These are phyloP conservation scores for Hordeum pubiflorum DNA, from an alignment of 202 grass and related monocot genomes.

Conservation along the genomic window DNA sequence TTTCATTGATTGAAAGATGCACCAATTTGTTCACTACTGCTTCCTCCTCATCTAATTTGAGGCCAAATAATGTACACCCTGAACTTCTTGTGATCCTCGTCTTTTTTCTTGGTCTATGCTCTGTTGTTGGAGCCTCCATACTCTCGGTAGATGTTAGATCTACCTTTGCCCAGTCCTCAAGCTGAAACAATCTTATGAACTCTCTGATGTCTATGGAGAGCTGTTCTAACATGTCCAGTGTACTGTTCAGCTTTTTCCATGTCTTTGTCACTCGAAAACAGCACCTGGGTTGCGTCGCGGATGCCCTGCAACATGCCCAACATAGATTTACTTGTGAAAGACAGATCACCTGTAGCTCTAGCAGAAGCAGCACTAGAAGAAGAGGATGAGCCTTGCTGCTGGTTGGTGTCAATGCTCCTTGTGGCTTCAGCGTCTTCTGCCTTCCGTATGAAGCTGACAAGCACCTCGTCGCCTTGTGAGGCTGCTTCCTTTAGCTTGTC, in stretches of 20 bases:
- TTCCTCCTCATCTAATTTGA: not conserved
- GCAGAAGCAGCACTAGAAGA: not conserved
- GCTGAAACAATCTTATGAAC: slow-evolving; percentile 22
- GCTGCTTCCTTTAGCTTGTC: slow-evolving; percentile 25
- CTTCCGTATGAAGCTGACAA: not conserved
- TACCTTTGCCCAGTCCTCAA: not conserved
- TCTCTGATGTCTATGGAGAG: not conserved
- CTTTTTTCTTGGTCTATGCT: not conserved
- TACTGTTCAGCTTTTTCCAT: not conserved
- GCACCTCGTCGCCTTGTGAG: slow-evolving; percentile 3
- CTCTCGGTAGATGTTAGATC: not conserved
- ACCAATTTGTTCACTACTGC: not conserved
- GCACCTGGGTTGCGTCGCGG: too few species aligned
- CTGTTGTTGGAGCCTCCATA: not conserved
- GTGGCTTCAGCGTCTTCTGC: not conserved
- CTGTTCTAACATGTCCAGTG: slow-evolving; percentile 12
- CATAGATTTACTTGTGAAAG: not conserved
- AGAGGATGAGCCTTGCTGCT: not conserved
- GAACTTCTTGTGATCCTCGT: not conserved
- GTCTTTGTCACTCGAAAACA: not conserved
- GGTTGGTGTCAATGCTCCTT: not conserved
- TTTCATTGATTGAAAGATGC: not conserved
- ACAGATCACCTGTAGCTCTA: not conserved
- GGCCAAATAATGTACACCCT: not conserved
- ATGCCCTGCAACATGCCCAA: not conserved